phyloP scores from a whole-genome alignment of 2,329 filamentous ascomycete genomes.

The Epicoccum sorghinum region DNA sequence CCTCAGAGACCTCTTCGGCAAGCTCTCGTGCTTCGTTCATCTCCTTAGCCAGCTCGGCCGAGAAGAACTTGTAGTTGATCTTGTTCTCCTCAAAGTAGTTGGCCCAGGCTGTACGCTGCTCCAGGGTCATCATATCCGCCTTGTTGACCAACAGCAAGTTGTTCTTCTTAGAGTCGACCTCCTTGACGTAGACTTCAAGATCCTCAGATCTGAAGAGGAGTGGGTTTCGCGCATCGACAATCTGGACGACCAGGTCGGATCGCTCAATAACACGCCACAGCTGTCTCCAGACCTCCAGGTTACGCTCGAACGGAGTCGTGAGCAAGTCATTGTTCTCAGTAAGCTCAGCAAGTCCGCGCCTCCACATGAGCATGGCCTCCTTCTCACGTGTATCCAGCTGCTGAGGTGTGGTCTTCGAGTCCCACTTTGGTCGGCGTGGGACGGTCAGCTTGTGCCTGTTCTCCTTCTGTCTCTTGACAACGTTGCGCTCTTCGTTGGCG shows the following conservation, averaged over 20 bases:
- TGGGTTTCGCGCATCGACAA: conserved; percentile 95
- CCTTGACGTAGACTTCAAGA: conserved; percentile 91
- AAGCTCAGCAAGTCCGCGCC: conserved; percentile 86
- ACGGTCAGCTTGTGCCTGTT: conserved; percentile 84
- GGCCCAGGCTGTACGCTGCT: conserved; percentile 84
- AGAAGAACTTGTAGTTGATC: conserved; percentile 96
- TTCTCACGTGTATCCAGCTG: conserved; percentile 81
- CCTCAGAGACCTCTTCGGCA: conserved; percentile 55
- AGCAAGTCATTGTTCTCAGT: conserved; percentile 93
- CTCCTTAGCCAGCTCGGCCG: conserved; percentile 89
- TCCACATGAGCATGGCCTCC: conserved; percentile 83
- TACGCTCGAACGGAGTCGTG: conserved; percentile 97
- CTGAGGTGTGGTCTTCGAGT: conserved; percentile 79
- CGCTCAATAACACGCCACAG: conserved; percentile 97
- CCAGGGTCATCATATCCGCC: conserved; percentile 95
- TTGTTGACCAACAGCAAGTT: conserved; percentile 97
- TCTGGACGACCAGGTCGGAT: conserved; percentile 94
- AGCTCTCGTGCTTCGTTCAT: conserved; percentile 74
- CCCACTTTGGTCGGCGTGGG: conserved; percentile 87
- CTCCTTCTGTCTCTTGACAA: conserved; percentile 80
- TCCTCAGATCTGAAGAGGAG: conserved; percentile 94
- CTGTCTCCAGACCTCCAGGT: conserved; percentile 97
- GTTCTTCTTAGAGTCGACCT: conserved; percentile 84
- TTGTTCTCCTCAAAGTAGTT: conserved; percentile 79
- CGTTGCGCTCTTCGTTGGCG: conserved; percentile 77